Base-by-base conservation (phyloP, 768 basidiomycete species). In the Paxillus involutus region DNA sequence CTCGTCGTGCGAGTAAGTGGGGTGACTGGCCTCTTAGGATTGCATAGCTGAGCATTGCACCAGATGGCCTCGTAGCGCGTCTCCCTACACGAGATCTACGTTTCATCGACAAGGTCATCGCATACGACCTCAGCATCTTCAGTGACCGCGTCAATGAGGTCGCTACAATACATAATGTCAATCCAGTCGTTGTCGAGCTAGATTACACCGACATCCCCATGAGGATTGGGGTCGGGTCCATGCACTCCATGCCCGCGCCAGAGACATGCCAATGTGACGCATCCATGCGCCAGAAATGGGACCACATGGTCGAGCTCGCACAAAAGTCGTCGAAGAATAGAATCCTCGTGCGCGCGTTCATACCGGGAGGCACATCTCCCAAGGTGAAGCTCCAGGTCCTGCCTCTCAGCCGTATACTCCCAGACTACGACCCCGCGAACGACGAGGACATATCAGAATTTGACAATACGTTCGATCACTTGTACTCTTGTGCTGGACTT, bases 341-440 rank as follows among this genome's bases (percentile, higher is more conserved):
- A 14, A 29, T 71, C 21, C 62, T 71, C 32, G 53, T 71, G 19
- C 67, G 67, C 39, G 62, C 69, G 21, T 59, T 71, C 45, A 56
- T 68, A 11, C 67, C 67, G 6, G 60, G 56, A 7, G 67, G 67
- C 29, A 57, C 54, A 12, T 59, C 59, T 5, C 53, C 57, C 7
- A 71, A 57, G 32, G 59, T 69, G 21, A 64, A 64, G 32, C 51
- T 69, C 30, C 69, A 64, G 36, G 59, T 63, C 19, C 44, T 63
- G 24, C 63, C 67, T 43, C 53, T 69, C 37, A 55, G 55, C 19
- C 52, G 56, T 40, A 17, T 63, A 17, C 37, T 66, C 19, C 55
- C 49, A 35, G 60, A 57, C 39, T 14, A 39, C 44, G 35, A 48
- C 8, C 26, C 44, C 10, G 19, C 35, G 29, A 21, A 40, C 19